phyloP scores from a whole-genome alignment of 2,329 filamentous ascomycete genomes.

The Pyrenochaeta sp. region DNA sequence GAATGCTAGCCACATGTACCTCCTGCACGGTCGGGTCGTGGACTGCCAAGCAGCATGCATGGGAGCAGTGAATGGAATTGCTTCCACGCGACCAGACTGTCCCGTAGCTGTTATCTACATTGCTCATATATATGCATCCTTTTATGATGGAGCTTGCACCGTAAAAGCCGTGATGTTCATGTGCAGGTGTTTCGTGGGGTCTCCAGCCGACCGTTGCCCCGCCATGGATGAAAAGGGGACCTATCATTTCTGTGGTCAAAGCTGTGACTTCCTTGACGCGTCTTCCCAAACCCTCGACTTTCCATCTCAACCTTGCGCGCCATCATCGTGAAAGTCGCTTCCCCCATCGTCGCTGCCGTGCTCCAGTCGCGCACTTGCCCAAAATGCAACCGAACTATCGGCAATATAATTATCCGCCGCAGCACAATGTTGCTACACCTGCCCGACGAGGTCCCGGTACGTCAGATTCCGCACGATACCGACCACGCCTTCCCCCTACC shows the following conservation, averaged over 20 bases:
- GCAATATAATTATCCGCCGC: slow-evolving; percentile 54
- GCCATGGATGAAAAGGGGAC: slow-evolving; percentile 32
- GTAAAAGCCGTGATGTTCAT: slow-evolving; percentile 3
- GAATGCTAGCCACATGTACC: slow-evolving; percentile 12
- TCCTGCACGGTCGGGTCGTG: slow-evolving; percentile 20
- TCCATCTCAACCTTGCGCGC: slow-evolving; percentile 27
- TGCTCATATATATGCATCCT: not conserved
- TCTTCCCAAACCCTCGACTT: slow-evolving; percentile 29
- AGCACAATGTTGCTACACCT: slow-evolving; percentile 42
- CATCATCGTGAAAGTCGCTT: slow-evolving; percentile 32
- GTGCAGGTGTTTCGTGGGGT: slow-evolving; percentile 28
- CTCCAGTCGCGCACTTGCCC: slow-evolving; percentile 29
- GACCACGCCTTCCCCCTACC: slow-evolving; percentile 12
- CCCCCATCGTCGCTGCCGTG: slow-evolving; percentile 41
- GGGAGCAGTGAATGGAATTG: slow-evolving; percentile 7
- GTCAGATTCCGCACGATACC: slow-evolving; percentile 29
- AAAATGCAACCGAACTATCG: slow-evolving; percentile 57
- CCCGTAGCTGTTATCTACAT: not conserved
- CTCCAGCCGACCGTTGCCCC: slow-evolving; percentile 17
- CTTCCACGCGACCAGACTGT: not conserved
- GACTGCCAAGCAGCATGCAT: slow-evolving; percentile 11
- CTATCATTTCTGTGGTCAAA: slow-evolving; percentile 33
- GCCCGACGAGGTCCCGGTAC: slow-evolving; percentile 56
- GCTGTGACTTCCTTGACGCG: slow-evolving; percentile 32
- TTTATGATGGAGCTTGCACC: slow-evolving; percentile 6